Base-by-base conservation (phyloP, 768 basidiomycete genomes). In the Naganishia onofrii region DNA sequence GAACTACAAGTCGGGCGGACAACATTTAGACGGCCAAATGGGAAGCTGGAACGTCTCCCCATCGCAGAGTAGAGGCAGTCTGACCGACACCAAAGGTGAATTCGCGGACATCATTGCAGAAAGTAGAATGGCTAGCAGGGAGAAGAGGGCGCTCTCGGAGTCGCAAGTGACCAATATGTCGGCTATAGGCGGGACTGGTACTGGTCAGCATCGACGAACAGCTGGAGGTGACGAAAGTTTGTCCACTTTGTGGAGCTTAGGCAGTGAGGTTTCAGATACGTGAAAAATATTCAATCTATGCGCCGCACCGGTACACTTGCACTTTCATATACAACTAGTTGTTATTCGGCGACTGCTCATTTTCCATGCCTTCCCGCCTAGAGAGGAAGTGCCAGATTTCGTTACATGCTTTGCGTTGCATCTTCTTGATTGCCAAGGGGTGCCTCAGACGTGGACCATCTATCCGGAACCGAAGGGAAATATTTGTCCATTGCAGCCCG, bases 401-500 rank as follows among this genome's bases (percentile, higher is more conserved):
- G 48, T 44, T 26, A 68, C 42, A 69, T 46, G 10, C 46, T 48
- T 60, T 69, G 68, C n/a, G 68, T 58, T 17, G 34, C 4, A n/a
- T 69, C 68, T 52, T 63, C 68, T 36, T 69, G 42, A 12, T 28
- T 46, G 29, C 48, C 42, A 19, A 52, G 29, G 6, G 65, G 26
- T 12, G 65, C 26, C 34, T 60, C 31, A 52, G 51, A 55, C 5
- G 55, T 44, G 19, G 74, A 76, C 79, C 79, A 80, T 51, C 79
- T 48, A 70, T 80, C 79, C 5, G 79, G 79, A 3, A 81, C 78
- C 17, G 79, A 71, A n/a, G 77, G 75, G 72, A 81, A 81, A 69
- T 81, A 81, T 38, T 73, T 72, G 51, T 81, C 79, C 81, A 81
- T 81, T 3, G 79, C 77, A 0, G 75, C 72, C 31, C 78, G 46